phyloP scores from a whole-genome alignment of 805 yeast genomes.

The Kodamaea nitidulidarum region DNA sequence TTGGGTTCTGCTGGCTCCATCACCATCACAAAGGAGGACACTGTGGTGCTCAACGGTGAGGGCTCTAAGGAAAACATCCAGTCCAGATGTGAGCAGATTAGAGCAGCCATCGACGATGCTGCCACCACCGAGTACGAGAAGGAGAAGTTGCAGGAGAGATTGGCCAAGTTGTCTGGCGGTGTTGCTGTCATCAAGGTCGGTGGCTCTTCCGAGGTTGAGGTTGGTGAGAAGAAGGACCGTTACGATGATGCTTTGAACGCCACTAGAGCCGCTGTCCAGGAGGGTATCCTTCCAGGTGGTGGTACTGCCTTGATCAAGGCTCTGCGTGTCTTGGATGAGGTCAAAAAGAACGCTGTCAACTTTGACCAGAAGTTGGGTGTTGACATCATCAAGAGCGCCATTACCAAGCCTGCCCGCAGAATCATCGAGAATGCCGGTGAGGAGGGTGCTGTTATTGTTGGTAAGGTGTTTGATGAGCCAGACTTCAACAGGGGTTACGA shows the following conservation, averaged over 20 bases:
- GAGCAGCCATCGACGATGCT: conserved; percentile 69
- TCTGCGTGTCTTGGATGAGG: conserved; percentile 63
- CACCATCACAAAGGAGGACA: conserved; percentile 92
- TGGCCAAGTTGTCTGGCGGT: conserved; percentile 96
- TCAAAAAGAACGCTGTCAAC: conserved; percentile 64
- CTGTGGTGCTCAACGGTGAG: conserved; percentile 88
- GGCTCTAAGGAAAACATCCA: conserved; percentile 78
- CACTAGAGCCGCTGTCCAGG: conserved; percentile 98
- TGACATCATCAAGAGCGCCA: conserved; percentile 86
- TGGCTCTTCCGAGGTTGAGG: conserved; percentile 95
- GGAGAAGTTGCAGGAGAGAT: conserved; percentile 95
- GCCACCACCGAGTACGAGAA: conserved; percentile 85
- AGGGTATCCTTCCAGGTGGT: conserved; percentile 99
- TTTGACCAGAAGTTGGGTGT: conserved; percentile 97
- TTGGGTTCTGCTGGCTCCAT: conserved; percentile 90
- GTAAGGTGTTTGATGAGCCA: conserved; percentile 65
- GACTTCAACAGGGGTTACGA: conserved; percentile 90
- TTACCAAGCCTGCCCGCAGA: conserved; percentile 91
- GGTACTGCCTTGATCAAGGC: conserved; percentile 98
- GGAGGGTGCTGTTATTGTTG: conserved; percentile 95
- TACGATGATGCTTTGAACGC: conserved; percentile 98
- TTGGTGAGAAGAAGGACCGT: conserved; percentile 99
- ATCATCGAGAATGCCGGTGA: conserved; percentile 96
- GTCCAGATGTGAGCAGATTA: conserved; percentile 91
- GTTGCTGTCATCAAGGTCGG: conserved; percentile 98